A percentile compares a stretch with the other conserved stretches of the same genome.
These are phyloP conservation scores for Kwoniella europaea DNA, from an alignment of 768 basidiomycete species.

Conservation along the genomic window DNA sequence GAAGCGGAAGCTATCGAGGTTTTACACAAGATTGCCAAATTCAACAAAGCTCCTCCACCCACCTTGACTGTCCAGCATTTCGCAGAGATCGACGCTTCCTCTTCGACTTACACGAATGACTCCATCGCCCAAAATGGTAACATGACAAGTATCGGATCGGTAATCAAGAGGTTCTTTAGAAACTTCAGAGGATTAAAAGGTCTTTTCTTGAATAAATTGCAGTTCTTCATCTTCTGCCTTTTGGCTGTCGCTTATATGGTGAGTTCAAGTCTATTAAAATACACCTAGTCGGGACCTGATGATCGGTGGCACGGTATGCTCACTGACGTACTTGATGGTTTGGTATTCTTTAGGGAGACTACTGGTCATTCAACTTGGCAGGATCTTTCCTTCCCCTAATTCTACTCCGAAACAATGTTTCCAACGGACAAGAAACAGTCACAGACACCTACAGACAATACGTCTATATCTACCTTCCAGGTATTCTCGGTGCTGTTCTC, in stretches of 20 bases:
- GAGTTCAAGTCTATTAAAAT: conserved; percentile 15
- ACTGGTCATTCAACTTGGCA: conserved; percentile 57
- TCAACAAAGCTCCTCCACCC: conserved; percentile 57
- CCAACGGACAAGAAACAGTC: conserved; percentile 39
- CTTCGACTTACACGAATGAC: conserved; percentile 20
- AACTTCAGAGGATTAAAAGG: conserved; percentile 57
- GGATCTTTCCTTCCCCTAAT: conserved; percentile 59
- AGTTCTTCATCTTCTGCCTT: conserved; percentile 50
- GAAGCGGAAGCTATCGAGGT: conserved; percentile 66
- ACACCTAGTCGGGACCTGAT: too few species aligned
- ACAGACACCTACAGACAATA: conserved; percentile 58
- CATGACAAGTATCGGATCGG: conserved; percentile 22
- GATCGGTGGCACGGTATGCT: too few species aligned
- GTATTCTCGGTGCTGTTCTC: conserved; percentile 51
- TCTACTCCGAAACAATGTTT: conserved; percentile 55
- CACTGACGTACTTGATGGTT: too few species aligned
- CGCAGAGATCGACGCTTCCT: conserved; percentile 51
- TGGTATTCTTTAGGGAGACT: conserved; percentile 31
- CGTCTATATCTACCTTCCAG: conserved; percentile 55
- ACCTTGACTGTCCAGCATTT: conserved; percentile 57
- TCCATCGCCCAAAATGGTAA: neutral
- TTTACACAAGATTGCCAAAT: conserved; percentile 58
- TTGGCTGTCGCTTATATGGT: conserved; percentile 56
- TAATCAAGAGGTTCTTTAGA: conserved; percentile 29
- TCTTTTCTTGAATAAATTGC: conserved; percentile 54